Evolutionary conservation across 164 flowering plant genomes (phyloP).

Genomic region (Akebia trifoliata): DNA sequence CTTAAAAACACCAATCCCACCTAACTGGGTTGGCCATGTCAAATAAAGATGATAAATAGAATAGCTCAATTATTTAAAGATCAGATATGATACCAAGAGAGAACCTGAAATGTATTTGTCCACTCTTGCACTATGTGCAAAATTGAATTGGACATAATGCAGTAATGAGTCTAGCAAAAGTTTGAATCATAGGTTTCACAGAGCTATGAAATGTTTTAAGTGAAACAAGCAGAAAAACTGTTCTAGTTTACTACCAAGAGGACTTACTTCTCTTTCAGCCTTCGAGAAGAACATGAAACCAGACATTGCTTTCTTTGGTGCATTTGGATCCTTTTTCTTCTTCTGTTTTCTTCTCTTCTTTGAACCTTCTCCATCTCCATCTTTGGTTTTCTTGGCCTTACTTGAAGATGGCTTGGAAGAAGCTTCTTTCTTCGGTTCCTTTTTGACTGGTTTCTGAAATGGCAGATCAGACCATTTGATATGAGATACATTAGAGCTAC

Average conservation of each 20-base stretch:
- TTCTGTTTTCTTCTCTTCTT: slow-evolving; percentile 84
- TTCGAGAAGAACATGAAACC: slow-evolving; percentile 84
- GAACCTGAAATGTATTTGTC: no score
- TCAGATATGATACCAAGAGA: no score
- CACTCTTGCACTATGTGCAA: no score
- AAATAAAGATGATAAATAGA: no score
- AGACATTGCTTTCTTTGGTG: slow-evolving; percentile 86
- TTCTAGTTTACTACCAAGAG: background rate
- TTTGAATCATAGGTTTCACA: no score
- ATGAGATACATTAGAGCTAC: slow-evolving; percentile 4
- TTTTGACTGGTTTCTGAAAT: slow-evolving; percentile 62
- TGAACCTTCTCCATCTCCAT: slow-evolving; percentile 65
- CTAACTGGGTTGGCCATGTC: no score
- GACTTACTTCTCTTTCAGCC: slow-evolving; percentile 75
- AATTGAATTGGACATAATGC: no score
- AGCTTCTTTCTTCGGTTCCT: slow-evolving; percentile 61
- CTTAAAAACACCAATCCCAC: no score
- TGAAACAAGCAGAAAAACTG: background rate
- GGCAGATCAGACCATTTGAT: background rate
- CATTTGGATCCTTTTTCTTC: slow-evolving; percentile 98
- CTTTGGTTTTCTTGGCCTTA: slow-evolving; percentile 65
- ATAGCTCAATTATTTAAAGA: no score
- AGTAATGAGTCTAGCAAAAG: no score
- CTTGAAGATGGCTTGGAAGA: slow-evolving; percentile 49
- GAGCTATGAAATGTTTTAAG: no score